Base-by-base conservation (phyloP, 1,284 basidiomycete genomes). In the Phenoliferia sp. region DNA sequence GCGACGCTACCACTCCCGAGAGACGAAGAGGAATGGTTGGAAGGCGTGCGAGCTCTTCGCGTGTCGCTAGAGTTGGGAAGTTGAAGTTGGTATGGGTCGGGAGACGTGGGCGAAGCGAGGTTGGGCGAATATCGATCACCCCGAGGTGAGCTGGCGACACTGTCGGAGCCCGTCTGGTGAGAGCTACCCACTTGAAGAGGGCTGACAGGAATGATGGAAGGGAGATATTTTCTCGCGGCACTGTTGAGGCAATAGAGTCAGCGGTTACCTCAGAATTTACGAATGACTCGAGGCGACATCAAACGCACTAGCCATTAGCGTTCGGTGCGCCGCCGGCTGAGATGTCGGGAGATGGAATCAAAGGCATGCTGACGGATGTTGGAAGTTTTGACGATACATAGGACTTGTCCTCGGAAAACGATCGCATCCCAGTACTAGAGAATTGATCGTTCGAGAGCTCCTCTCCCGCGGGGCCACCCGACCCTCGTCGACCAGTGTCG, bases 361-460 rank as follows among this genome's bases (percentile, higher is more conserved):
- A 28, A 19, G 64, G 64, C 64, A 66, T 66, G 29, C 64, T 66
- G 2, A 61, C 64, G 17, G 64, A 66, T 9, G 35, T 62, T 6
- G 64, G 64, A 19, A 66, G 26, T n/a, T 58, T 52, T 32, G 32
- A 36, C 22, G 60, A 33, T 12, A 48, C 36, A 15, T 44, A n/a
- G 17, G n/a, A 16, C 59, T 60, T 12, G 22, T 35, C 61, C 28
- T 39, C 39, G 32, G 35, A 22, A 33, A 7, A 3, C 55, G n/a
- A 62, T 29, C 55, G 32, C 12, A 33, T 16, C 31, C 31, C 29
- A 17, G 56, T 19, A 15, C 32, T 33, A 19, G 22, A 12, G 31
- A 29, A 33, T 9, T 16, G 28, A 5, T 16, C 26, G 4, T 33
- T 48, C 17, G 36, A 16, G 17, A 9, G 31, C 7, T 26, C 28